Conservation (phyloP, 1,284 basidiomycete species). For the Cutaneotrichosporon cavernicola region DNA sequence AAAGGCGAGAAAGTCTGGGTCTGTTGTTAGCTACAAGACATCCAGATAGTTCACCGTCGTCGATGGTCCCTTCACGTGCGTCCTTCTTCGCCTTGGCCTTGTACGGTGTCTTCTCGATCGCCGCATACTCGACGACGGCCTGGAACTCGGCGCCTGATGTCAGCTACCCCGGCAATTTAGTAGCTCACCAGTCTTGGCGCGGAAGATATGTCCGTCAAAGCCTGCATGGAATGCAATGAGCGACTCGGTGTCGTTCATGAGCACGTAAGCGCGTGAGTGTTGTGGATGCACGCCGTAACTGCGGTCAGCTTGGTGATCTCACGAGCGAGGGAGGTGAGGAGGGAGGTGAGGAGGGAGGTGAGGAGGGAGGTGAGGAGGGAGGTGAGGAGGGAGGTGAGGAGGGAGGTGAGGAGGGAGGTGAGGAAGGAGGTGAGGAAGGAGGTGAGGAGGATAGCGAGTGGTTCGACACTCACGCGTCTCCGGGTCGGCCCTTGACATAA, state of each 20-base stretch:
- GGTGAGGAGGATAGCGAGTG: too few relatives aligned
- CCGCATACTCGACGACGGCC: conserved; percentile 90
- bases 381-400: too few relatives aligned
- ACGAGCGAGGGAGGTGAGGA: not conserved
- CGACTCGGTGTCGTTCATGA: conserved; percentile 72
- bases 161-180: not conserved
- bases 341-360: too few relatives aligned
- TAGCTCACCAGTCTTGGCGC: conserved; percentile 76
- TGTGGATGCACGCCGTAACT: conserved; percentile 69
- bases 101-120: conserved; percentile 69
- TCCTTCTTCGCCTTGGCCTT: conserved; percentile 46
- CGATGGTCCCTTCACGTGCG: conserved; percentile 49
- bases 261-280: conserved; percentile 85
- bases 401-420: too few relatives aligned
- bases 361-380: too few relatives aligned
- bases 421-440: too few relatives aligned
- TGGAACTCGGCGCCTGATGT: conserved; percentile 74
- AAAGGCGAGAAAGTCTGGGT: conserved; percentile 79
- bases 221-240: conserved; percentile 74
- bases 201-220: conserved; percentile 89
- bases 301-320: conserved; percentile 44
- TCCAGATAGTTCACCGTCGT: conserved; percentile 35
- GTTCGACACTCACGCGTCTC: conserved; percentile 63
- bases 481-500: conserved; percentile 68
- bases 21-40: conserved; percentile 51